phyloP scores from a whole-genome alignment of 148 eudicot species.

The Mesembryanthemum crystallinum region DNA sequence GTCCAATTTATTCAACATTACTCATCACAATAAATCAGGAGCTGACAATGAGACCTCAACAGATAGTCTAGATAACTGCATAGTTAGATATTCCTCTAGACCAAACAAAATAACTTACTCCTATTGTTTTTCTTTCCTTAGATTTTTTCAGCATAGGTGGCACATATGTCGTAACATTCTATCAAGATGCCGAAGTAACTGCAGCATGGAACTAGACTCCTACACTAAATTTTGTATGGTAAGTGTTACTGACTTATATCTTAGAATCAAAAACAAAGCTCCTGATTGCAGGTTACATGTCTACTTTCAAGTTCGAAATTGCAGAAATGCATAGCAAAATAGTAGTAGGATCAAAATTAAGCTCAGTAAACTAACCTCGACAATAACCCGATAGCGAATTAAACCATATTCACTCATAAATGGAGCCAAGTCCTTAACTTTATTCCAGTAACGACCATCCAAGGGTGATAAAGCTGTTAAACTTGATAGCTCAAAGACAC shows the following conservation, averaged over 20 bases:
- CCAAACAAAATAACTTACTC: neutral
- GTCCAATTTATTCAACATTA: neutral
- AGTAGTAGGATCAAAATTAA: neutral
- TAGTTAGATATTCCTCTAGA: neutral
- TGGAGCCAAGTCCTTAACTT: slow-evolving; percentile 74
- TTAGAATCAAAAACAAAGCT: neutral
- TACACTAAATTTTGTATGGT: no score
- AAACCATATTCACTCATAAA: slow-evolving; percentile 87
- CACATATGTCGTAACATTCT: neutral
- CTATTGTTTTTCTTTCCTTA: neutral
- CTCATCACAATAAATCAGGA: neutral
- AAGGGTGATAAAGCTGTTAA: slow-evolving; percentile 71
- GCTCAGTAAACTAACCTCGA: slow-evolving; percentile 50
- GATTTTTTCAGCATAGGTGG: neutral
- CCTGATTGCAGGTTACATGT: neutral
- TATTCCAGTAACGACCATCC: slow-evolving; percentile 86
- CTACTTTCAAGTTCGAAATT: neutral
- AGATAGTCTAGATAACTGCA: neutral
- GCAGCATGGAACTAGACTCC: neutral
- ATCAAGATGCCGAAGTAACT: neutral
- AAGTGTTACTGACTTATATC: no score
- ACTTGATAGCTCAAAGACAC: slow-evolving; percentile 57
- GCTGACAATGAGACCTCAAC: neutral
- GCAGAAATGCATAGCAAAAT: neutral
- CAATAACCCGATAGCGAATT: slow-evolving; percentile 66